Conservation (phyloP, 1,139 yeast genomes). For the Suhomyces chickasaworum region DNA sequence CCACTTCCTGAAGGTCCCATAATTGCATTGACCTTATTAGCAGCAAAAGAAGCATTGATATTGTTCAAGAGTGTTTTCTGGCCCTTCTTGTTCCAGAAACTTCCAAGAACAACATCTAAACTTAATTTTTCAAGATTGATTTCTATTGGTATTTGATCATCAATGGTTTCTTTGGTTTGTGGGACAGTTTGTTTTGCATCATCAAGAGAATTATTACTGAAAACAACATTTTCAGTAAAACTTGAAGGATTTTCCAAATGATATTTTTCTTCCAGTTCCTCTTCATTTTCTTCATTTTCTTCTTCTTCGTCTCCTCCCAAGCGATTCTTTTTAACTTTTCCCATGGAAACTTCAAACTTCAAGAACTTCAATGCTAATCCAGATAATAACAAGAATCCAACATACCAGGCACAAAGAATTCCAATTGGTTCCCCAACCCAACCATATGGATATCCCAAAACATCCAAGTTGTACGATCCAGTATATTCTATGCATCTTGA, state of each 20-base stretch:
- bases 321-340: constrained; percentile 40
- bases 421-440: constrained; percentile 74
- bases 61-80: constrained; percentile 19
- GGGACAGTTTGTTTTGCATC: background rate
- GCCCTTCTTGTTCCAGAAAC: constrained; percentile 1
- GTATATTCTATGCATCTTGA: constrained; percentile 42
- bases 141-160: constrained; percentile 9
- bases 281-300: background rate
- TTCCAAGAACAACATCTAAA: constrained; percentile 20
- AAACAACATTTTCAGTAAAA: background rate
- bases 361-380: constrained; percentile 46
- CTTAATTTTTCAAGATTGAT: constrained; percentile 24
- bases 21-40: constrained; percentile 26
- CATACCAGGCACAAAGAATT: constrained; percentile 58
- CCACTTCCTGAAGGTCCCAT: constrained; percentile 35
- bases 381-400: constrained; percentile 56
- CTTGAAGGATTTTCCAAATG: background rate
- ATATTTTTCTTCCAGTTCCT: too few species aligned
- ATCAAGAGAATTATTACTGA: background rate
- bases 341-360: constrained; percentile 57
- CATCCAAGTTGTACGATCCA: constrained; percentile 55
- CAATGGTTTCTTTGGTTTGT: background rate
- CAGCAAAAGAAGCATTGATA: constrained; percentile 21
- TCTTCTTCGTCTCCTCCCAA: constrained; percentile 34
- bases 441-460: constrained; percentile 61